Evolutionary conservation across 768 basidiomycete species (phyloP), one percentile per base, ranked within the genome.

Genomic region (Trametes maxima): DNA sequence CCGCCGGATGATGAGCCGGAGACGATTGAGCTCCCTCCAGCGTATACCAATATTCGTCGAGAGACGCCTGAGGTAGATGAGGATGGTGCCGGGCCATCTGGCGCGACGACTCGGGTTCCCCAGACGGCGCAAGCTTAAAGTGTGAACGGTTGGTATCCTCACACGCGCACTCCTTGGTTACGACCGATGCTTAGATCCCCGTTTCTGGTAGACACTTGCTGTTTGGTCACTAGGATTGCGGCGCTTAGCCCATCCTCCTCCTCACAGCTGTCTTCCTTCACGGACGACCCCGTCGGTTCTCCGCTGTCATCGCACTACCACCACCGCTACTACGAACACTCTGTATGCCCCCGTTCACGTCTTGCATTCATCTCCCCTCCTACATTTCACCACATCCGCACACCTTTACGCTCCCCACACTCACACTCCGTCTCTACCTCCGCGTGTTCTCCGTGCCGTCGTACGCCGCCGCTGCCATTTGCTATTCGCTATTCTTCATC

Each of bases 11-110:
- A 76, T 17, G 82, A 85, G 64, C 70, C 82, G 16, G 91, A 90
- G 73, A 92, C 90, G 44, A 84, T 94, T 47, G 92, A 94, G 73
- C 79, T 94, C 50, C 91, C 91, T 14, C 91, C 91, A 1, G 90
- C 90, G 33, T 94, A 94, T 73, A 90, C 88, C 25, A 83, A 89
- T 62, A 78, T 92, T 48, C 65, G 54, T 35, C 61, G 63, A 12
- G 60, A 45, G 7, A 28, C 24, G 25, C 8, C 47, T 7, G 25
- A 24, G n/a, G n/a, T n/a, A 1, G 46, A 50, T 1, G 48, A 35
- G 25, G 49, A 21, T 6, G 57, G 33, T 12, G 48, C 39, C 5
- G 33, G 42, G n/a, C 16, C 45, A 2, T 1, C 36, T 6, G 55
- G 55, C n/a, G 45, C 46, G 35, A 40, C 55, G 8, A 39, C 55